phyloP scores from a whole-genome alignment of 352 stramenopile species.

The Pythium vanterpoolii region DNA sequence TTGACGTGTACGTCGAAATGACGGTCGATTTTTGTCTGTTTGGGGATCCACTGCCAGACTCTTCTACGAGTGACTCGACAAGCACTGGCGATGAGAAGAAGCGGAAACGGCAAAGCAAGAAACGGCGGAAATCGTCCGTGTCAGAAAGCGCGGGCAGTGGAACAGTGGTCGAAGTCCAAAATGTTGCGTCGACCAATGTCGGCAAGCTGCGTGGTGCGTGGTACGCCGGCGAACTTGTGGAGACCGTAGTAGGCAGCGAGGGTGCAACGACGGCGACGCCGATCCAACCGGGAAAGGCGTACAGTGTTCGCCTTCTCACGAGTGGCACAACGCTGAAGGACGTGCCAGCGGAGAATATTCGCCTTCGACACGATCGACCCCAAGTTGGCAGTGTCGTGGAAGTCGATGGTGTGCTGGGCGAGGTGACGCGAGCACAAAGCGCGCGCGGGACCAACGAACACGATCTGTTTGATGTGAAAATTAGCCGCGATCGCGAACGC shows the following conservation, averaged over 20 bases:
- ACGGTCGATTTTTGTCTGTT: conserved; percentile 49
- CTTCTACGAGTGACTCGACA: conserved; percentile 8
- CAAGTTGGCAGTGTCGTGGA: conserved; percentile 74
- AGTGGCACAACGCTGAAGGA: conserved; percentile 40
- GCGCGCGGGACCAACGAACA: conserved; percentile 8
- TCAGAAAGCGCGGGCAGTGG: background rate
- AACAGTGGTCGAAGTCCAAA: conserved; percentile 49
- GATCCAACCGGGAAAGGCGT: conserved; percentile 25
- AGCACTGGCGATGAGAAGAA: conserved; percentile 44
- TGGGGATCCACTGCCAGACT: conserved; percentile 25
- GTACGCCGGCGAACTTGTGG: conserved; percentile 48
- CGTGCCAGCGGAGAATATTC: conserved; percentile 40
- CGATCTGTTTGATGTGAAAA: conserved; percentile 44
- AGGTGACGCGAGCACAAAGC: conserved; percentile 44
- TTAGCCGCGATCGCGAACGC: conserved; percentile 47
- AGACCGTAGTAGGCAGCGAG: background rate
- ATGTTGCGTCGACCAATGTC: conserved; percentile 29
- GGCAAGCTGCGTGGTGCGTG: conserved; percentile 48
- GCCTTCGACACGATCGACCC: conserved; percentile 30
- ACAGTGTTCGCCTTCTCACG: conserved; percentile 34
- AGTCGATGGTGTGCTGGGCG: conserved; percentile 55
- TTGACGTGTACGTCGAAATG: conserved; percentile 51
- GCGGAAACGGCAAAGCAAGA: conserved; percentile 52
- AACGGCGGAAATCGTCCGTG: conserved; percentile 30
- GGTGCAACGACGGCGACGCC: background rate